Percentiles rank a stretch among this genome's conserved stretches.
These are phyloP conservation scores for Exutisphaerella laricina DNA, from an alignment of 2,329 filamentous ascomycete genomes.

Conservation along the genomic window DNA sequence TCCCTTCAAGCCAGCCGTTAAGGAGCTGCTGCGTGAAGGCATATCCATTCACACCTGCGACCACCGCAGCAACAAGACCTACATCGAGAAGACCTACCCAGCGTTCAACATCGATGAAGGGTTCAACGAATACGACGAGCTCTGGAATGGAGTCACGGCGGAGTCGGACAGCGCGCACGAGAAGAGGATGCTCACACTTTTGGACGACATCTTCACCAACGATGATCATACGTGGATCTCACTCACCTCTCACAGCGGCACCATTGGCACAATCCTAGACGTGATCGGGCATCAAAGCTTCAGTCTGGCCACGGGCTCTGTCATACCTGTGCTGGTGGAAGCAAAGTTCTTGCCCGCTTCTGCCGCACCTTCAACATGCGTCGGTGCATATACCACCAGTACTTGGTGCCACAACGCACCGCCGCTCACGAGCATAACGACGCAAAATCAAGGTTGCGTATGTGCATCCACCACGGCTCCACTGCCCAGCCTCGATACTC, in stretches of 20 bases:
- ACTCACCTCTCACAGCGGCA: conserved; percentile 56
- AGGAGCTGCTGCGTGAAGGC: conserved; percentile 61
- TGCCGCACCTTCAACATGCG: conserved; percentile 30
- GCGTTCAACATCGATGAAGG: conserved; percentile 53
- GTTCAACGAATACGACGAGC: conserved; percentile 54
- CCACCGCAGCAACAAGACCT: conserved; percentile 51
- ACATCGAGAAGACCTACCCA: conserved; percentile 51
- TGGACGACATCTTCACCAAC: conserved; percentile 53
- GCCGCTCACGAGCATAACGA: conserved; percentile 29
- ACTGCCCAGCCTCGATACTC: conserved; percentile 16
- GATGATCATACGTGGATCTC: conserved; percentile 54
- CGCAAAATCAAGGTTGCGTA: conserved; percentile 28
- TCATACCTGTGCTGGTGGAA: conserved; percentile 63
- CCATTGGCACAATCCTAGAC: conserved; percentile 48
- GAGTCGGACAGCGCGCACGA: conserved; percentile 51
- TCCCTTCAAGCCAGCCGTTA: conserved; percentile 55
- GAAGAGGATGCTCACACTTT: conserved; percentile 44
- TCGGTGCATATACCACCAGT: conserved; percentile 29
- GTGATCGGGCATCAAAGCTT: conserved; percentile 60
- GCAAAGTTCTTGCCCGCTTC: conserved; percentile 43
- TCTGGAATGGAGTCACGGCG: conserved; percentile 48
- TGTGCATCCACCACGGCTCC: conserved; percentile 22
- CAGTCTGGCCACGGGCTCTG: conserved; percentile 58
- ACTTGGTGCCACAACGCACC: conserved; percentile 32
- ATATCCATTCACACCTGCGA: conserved; percentile 66